Conservation (phyloP, 306 rosid genomes). For the Prunus padus region DNA sequence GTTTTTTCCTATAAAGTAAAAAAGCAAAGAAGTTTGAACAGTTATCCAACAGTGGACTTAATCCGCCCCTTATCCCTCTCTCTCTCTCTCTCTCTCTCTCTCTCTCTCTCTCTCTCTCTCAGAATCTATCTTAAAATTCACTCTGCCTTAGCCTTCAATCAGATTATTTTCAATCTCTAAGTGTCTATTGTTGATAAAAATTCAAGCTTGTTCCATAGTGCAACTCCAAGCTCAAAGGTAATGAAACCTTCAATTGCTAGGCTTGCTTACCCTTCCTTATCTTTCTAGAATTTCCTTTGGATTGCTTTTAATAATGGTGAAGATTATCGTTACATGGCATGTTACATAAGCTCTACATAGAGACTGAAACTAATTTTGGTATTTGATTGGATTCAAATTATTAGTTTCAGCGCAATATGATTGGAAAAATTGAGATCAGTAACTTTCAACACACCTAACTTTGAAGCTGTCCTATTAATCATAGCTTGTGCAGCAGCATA, state of each 20-base stretch:
- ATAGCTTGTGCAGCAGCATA: too few species aligned
- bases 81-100: too few species aligned
- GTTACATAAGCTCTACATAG: too few species aligned
- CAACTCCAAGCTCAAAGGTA: background rate
- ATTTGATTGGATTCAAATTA: background rate
- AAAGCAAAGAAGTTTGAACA: too few species aligned
- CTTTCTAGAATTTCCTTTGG: background rate
- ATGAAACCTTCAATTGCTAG: background rate
- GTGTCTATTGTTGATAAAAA: background rate
- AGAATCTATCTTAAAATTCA: background rate
- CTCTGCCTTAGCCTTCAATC: background rate
- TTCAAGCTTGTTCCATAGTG: background rate
- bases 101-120: too few species aligned
- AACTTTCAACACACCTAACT: background rate
- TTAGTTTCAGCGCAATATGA: background rate
- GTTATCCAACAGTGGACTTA: too few species aligned
- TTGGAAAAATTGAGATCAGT: background rate
- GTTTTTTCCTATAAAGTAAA: too few species aligned
- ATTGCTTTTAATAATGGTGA: background rate
- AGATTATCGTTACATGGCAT: background rate
- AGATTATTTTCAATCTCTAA: background rate
- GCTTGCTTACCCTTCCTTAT: background rate
- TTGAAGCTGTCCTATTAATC: too few species aligned
- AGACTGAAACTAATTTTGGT: background rate
- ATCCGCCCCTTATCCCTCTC: too few species aligned